A percentile compares a stretch with the other conserved stretches of the same genome.
Conservation (phyloP, 176 grass and related monocot genomes). For the Chloris gayana region DNA sequence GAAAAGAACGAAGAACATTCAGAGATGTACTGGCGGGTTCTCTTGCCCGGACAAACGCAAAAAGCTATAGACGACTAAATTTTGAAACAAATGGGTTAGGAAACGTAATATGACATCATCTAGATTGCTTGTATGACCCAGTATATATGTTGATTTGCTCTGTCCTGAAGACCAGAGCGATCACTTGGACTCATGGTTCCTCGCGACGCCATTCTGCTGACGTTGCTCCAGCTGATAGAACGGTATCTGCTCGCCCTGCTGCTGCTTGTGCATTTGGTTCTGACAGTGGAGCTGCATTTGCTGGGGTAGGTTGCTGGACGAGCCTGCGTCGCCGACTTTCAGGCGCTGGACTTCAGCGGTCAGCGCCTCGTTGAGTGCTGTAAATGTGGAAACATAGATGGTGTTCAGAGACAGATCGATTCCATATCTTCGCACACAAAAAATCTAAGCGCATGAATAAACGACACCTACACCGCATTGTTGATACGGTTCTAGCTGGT, state of each 20-base stretch:
- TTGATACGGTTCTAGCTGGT: neutral
- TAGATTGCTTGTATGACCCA: neutral
- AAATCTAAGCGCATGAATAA: neutral
- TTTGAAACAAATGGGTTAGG: slow-evolving; percentile 68
- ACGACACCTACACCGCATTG: neutral
- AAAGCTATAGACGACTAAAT: slow-evolving; percentile 37
- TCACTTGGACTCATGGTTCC: slow-evolving; percentile 51
- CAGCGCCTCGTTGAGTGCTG: slow-evolving; percentile 91
- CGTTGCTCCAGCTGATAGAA: slow-evolving; percentile 69
- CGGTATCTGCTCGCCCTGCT: slow-evolving; percentile 65
- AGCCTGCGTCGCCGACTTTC: slow-evolving; percentile 62
- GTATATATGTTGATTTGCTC: neutral
- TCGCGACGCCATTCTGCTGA: slow-evolving; percentile 52
- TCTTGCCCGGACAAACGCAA: slow-evolving; percentile 32
- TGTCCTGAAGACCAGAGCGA: neutral
- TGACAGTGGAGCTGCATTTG: slow-evolving; percentile 59
- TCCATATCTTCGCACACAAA: neutral
- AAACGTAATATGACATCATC: slow-evolving; percentile 39
- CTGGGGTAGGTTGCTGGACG: slow-evolving; percentile 49
- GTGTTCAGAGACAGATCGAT: neutral
- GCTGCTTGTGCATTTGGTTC: slow-evolving; percentile 70
- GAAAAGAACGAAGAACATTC: slow-evolving; percentile 51
- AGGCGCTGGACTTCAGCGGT: slow-evolving; percentile 84
- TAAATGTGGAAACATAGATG: neutral
- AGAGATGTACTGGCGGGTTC: slow-evolving; percentile 39